Base-by-base conservation (phyloP, 2,329 filamentous ascomycete genomes). In the Claviceps cyperi region DNA sequence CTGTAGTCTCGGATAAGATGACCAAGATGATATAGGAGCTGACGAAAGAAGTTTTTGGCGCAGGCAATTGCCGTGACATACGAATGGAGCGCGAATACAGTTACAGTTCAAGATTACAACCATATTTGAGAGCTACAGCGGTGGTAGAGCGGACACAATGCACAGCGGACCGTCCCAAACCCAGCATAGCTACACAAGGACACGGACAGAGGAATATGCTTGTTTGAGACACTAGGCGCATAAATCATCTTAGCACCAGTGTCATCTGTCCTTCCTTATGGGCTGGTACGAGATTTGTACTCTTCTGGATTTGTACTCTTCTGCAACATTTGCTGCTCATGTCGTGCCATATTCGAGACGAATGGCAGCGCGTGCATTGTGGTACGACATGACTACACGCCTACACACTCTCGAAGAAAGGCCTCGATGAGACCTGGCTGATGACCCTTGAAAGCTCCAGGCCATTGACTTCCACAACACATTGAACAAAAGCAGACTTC, bases 31-130 rank as follows among this genome's bases (percentile, higher is more conserved):
- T 28, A 15, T 24, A 6, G 14, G n/a, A 43, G 2, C 14, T 24
- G 9, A 43, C 15, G 4, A 43, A 19, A 28, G 17, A 41, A 21
- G 11, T 13, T 14, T 14, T 21, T 41, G 28, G 1, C 24, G 9
- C 41, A 45, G 47, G 50, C 47, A 32, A 38, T 50, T 48, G 32
- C 28, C 50, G 41, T 52, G 52, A 52, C 36, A 37, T 39, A 45
- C n/a, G 52, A 47, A 48, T 47, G 47, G 40, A 49, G 47, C 49
- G 40, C 46, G 48, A 51, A 53, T 53, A 52, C 51, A 50, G 9
- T 32, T 53, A 52, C 51, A 50, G 9, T 32, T 32, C 28, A 4
- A 28, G 28, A 4, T 32, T 11, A 9, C 50, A 46, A 44, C 43
- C 35, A 24, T 43, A 35, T 14, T 39, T 43, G 32, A 43, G 46